These are phyloP conservation scores for Vigna nakashimae DNA, from an alignment of 306 rosid genomes.

Conservation along the genomic window DNA sequence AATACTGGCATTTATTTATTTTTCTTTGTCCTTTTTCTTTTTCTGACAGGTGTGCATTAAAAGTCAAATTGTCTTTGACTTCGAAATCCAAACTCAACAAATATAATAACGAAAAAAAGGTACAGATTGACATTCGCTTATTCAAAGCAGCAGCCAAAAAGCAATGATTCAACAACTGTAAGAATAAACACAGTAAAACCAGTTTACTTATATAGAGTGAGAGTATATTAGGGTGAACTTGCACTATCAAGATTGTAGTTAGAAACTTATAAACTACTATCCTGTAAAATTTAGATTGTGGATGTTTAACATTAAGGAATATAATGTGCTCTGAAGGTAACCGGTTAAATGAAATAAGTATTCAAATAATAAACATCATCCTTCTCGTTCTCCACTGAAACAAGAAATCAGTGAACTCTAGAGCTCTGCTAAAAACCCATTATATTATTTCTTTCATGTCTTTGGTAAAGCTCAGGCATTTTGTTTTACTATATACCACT, in stretches of 20 bases:
- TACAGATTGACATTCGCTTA: conserved; percentile 27
- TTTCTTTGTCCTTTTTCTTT: not conserved
- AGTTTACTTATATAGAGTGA: conserved; percentile 10
- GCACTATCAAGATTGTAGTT: conserved; percentile 25
- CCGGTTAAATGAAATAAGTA: conserved; percentile 34
- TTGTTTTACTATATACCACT: conserved; percentile 26
- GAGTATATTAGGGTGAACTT: conserved; percentile 7
- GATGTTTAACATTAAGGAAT: conserved; percentile 23
- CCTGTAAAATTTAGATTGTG: conserved; percentile 18
- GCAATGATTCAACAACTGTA: conserved; percentile 17
- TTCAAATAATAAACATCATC: conserved; percentile 19
- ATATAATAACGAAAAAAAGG: conserved; percentile 6
- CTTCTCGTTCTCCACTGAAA: conserved; percentile 24
- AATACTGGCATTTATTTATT: conserved; percentile 5
- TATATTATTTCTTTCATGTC: conserved; percentile 22
- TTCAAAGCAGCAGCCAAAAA: conserved; percentile 7
- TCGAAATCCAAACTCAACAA: conserved; percentile 27
- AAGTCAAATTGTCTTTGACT: not conserved
- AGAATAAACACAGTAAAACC: not conserved
- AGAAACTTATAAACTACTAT: conserved; percentile 23
- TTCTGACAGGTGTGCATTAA: conserved; percentile 4
- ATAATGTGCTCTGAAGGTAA: conserved; percentile 22
- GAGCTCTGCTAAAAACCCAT: conserved; percentile 11
- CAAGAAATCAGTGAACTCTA: not conserved
- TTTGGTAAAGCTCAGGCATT: not conserved